phyloP scores from a whole-genome alignment of 768 basidiomycete genomes.

The Erythrobasidium yunnanense region DNA sequence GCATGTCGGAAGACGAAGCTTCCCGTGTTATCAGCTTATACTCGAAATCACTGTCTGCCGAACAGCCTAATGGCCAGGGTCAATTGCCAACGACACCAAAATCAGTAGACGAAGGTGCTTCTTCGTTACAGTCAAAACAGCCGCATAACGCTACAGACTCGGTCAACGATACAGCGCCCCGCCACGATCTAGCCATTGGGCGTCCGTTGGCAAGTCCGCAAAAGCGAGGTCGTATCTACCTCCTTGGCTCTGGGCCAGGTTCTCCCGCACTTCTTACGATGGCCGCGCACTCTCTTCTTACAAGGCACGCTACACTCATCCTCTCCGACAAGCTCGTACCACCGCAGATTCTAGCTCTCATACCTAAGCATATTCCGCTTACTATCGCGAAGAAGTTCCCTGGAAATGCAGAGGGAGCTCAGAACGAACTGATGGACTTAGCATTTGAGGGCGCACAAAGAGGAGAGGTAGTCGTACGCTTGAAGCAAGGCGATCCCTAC shows the following conservation, averaged over 20 bases:
- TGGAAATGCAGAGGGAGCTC: slow-evolving; percentile 89
- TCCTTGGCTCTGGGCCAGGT: slow-evolving; percentile 90
- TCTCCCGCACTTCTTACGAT: slow-evolving; percentile 84
- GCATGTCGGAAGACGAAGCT: slow-evolving; percentile 45
- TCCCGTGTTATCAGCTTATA: slow-evolving; percentile 16
- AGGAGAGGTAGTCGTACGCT: slow-evolving; percentile 74
- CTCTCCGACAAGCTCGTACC: slow-evolving; percentile 96
- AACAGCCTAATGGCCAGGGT: too few relatives aligned
- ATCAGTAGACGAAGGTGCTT: not conserved
- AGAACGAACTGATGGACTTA: slow-evolving; percentile 84
- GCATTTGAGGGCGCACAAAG: slow-evolving; percentile 69
- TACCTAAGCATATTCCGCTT: slow-evolving; percentile 58
- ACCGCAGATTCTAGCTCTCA: slow-evolving; percentile 67
- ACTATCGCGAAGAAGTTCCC: slow-evolving; percentile 95
- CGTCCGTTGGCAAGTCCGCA: not conserved
- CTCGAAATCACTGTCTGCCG: too few relatives aligned
- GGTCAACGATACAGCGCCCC: not conserved
- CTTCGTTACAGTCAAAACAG: not conserved
- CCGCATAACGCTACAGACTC: not conserved
- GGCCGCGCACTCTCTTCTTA: slow-evolving; percentile 70
- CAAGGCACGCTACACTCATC: slow-evolving; percentile 68
- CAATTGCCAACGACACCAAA: not conserved
- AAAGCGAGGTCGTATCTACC: slow-evolving; percentile 60
- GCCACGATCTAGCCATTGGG: not conserved
- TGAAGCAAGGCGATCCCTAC: slow-evolving; percentile 95